Evolutionary conservation across 805 yeast genomes (phyloP).

Genomic region (Lachancea waltii): DNA sequence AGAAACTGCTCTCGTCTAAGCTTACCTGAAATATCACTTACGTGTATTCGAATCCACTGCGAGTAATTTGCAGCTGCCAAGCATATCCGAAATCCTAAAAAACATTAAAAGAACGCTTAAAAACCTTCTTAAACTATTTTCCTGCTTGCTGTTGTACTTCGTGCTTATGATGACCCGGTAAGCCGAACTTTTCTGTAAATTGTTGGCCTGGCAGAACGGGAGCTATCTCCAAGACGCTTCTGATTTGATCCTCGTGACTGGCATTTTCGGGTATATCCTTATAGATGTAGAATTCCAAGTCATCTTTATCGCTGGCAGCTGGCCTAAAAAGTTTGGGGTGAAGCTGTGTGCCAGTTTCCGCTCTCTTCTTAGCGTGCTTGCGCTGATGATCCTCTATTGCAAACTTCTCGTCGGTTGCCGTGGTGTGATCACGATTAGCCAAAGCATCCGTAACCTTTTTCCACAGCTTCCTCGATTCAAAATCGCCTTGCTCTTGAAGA

Average conservation of each 20-base stretch:
- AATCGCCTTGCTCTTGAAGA: slow-evolving; percentile 66
- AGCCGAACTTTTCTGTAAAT: slow-evolving; percentile 55
- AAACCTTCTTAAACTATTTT: too few relatives aligned
- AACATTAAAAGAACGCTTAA: too few relatives aligned
- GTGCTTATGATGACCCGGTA: slow-evolving; percentile 59
- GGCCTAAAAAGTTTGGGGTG: slow-evolving; percentile 70
- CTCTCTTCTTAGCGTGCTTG: slow-evolving; percentile 59
- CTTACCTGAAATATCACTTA: background rate
- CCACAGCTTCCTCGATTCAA: slow-evolving; percentile 84
- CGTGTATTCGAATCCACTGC: background rate
- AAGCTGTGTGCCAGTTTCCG: slow-evolving; percentile 73
- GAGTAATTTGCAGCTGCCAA: too few relatives aligned
- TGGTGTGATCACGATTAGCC: slow-evolving; percentile 67
- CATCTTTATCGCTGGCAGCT: slow-evolving; percentile 36
- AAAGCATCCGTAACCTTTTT: slow-evolving; percentile 72
- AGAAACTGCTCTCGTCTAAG: too few relatives aligned
- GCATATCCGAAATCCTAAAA: too few relatives aligned
- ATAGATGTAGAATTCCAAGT: slow-evolving; percentile 60
- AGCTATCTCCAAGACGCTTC: slow-evolving; percentile 54
- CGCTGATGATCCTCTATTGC: slow-evolving; percentile 87
- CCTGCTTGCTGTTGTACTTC: slow-evolving; percentile 25
- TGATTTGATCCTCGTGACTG: slow-evolving; percentile 47
- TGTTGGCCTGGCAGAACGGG: slow-evolving; percentile 82
- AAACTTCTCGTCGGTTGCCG: slow-evolving; percentile 84
- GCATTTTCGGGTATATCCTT: slow-evolving; percentile 51